Percentiles rank a stretch among this genome's conserved stretches.
Evolutionary conservation across 441 rosid genomes (phyloP).

Genomic region (Adansonia rubrostipa): DNA sequence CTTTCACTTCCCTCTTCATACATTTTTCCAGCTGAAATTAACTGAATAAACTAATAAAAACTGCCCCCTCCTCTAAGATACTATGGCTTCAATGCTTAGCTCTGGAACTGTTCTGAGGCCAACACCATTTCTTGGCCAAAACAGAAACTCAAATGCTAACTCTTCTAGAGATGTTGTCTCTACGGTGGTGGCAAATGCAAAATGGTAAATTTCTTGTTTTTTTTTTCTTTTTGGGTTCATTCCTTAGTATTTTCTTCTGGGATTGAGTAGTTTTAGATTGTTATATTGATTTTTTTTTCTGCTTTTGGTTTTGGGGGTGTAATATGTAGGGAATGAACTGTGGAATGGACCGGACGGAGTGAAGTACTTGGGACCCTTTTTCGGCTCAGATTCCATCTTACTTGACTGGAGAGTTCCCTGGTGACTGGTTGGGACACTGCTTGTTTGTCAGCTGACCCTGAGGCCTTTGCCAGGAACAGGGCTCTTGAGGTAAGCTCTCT

Average conservation of each 20-base stretch:
- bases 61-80: not conserved
- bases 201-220: conserved; percentile 50
- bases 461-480: conserved; percentile 94
- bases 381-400: conserved; percentile 95
- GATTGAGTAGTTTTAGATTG: not conserved
- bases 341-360: conserved; percentile 98
- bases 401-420: conserved; percentile 82
- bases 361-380: conserved; percentile 91
- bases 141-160: conserved; percentile 48
- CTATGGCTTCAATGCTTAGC: conserved; percentile 63
- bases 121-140: conserved; percentile 69
- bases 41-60: conserved; percentile 19
- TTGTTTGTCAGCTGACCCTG: conserved; percentile 85
- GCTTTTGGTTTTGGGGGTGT: not conserved
- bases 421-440: conserved; percentile 99
- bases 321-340: conserved; percentile 64
- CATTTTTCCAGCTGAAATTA: conserved; percentile 33
- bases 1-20: conserved; percentile 7
- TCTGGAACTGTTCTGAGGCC: conserved; percentile 58
- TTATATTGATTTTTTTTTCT: not conserved
- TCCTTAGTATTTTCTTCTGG: too few relatives aligned
- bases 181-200: conserved; percentile 59
- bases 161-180: conserved; percentile 71
- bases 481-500: conserved; percentile 78
- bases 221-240: not conserved